Base-by-base conservation (phyloP, 768 basidiomycete species). In the Floccularia luteovirens region DNA sequence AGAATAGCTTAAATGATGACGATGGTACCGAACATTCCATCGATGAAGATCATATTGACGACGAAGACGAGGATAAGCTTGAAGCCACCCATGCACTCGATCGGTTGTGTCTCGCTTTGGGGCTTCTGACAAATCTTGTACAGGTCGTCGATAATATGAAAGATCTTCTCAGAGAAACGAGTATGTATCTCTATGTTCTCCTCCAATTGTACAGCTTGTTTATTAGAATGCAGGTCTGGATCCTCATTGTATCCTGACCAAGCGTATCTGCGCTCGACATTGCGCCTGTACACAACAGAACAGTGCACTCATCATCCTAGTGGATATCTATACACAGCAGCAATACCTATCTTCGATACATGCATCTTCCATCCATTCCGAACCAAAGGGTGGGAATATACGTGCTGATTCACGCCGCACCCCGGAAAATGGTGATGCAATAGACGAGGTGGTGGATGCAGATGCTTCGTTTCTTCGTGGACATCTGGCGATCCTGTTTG, bases 401-500 rank as follows among this genome's bases (percentile, higher is more conserved):
- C n/a, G n/a, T n/a, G n/a, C n/a, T n/a, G n/a, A n/a, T n/a, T n/a
- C n/a, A n/a, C n/a, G n/a, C n/a, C n/a, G n/a, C n/a, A n/a, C n/a
- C n/a, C n/a, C n/a, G n/a, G n/a, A n/a, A n/a, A n/a, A n/a, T n/a
- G n/a, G n/a, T n/a, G n/a, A n/a, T n/a, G n/a, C n/a, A 41, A 47
- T 51, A 11, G 48, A 49, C n/a, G 53, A 48, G 17, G 6, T 11
- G 7, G 8, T 24, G 17, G 33, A 10, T 37, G 60, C 63, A 3
- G 71, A 76, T 46, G 55, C 61, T 24, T 64, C 66, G 10, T 79
- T 85, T 47, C 66, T 90, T 5, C 73, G 74, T 12, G 82, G 83
- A 1, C 87, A 89, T 51, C 71, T 86, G 3, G 77, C 88, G 0
- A 75, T 90, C 5, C 70, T 91, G 3, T 72, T 91, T 35, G 86